Base-by-base conservation (phyloP, 2,329 filamentous ascomycete genomes). In the Trichoderma afroharzianum region DNA sequence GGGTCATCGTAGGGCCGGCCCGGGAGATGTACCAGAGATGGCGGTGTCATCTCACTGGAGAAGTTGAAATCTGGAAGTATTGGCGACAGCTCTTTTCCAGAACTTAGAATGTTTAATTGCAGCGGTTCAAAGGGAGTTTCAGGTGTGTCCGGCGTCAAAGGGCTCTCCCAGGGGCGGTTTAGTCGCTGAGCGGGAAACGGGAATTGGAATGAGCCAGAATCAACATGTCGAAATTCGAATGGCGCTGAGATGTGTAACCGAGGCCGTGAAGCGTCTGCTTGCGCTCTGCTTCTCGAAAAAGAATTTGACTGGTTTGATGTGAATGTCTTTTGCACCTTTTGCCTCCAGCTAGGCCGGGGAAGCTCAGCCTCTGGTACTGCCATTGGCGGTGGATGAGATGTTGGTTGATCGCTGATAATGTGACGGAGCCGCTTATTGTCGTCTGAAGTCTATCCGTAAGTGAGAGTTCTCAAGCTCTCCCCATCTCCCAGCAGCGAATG, bases 191-290 rank as follows among this genome's bases (percentile, higher is more conserved):
- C 58, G 3, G 62, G 72, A 32, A 61, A 30, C 28, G 80, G 78
- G 66, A 82, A 80, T 62, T 83, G 81, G 71, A 81, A 81, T n/a
- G 83, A 80, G 61, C 82, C 83, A 21, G 85, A 86, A 69, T 86
- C 81, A 63, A 91, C 75, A 80, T 91, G 89, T 61, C 85, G 86
- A 76, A 91, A 91, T 78, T 91, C 83, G 62, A 85, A 85, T 4
- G 89, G 89, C 24, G 83, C 83, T 55, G 88, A 90, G 76, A 91
- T 91, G 72, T 83, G 82, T 77, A 86, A 85, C 79, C 86, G 83
- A 79, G 85, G 87, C 76, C 85, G 81, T 57, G 83, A 80, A 67
- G 82, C 80, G 72, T 83, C 81, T 72, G 85, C 82, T 75, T 83
- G 81, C 75, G 85, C 80, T 68, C 82, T 81, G 76, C 81, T 85